Evolutionary conservation across 2,329 filamentous ascomycete genomes (phyloP), one percentile per base, ranked within the genome.

Genomic region (Polytolypa hystricis): DNA sequence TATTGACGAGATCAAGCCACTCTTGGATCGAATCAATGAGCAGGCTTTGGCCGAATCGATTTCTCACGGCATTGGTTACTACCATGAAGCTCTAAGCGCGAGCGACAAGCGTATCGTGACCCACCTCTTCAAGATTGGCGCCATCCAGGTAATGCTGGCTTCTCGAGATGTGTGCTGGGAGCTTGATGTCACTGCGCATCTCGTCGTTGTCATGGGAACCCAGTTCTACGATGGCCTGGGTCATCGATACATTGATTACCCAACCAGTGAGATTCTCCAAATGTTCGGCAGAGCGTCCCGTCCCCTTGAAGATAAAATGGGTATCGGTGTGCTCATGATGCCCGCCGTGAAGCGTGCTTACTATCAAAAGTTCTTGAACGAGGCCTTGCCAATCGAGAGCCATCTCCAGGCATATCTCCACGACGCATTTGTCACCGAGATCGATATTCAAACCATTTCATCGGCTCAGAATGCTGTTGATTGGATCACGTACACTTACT

Each of bases 401-500:
- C 86, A 94, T 56, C 71, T 98, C 20, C 84, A 93, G 55, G 79
- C 83, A 38, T 94, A 86, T 59, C 70, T 98, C 21, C 85, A 93
- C 50, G 93, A 98, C 62, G 87, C 86, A 1, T 96, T 98, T 50
- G 89, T 98, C 30, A 87, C 89, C 0, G 91, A 98, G 61, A 86
- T 96, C 52, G 95, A 86, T 67, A 93, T 86, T 12, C 89, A 86
- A 67, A 93, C 87, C 58, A 91, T 98, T 42, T 78, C 85, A 51
- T 94, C 87, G 9, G 93, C 86, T 10, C 91, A 96, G 50, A 89
- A 96, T 63, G 91, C 89, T 8, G 87, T 98, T 48, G 93, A 94
- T 62, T 98, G 91, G 91, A 84, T 86, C 25, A 96, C 91, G 0
- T 96, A 95, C 57, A 95, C 89, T 8, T 98, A 94, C 66, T 95